Base-by-base conservation (phyloP, 441 rosid species). In the Erodium chrysanthum region DNA sequence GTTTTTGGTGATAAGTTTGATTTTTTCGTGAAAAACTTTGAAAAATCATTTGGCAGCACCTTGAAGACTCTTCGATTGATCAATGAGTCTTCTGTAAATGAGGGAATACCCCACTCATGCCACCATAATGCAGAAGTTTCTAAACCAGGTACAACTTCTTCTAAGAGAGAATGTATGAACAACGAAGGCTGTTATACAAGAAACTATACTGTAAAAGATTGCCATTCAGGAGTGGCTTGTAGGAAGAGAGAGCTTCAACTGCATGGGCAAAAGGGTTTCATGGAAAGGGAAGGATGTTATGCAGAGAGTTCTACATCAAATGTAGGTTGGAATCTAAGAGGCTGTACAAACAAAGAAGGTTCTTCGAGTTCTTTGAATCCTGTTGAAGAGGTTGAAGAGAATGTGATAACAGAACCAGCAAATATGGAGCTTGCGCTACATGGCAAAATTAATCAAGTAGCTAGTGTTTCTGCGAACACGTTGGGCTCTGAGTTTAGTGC, bases 31-130 rank as follows among this genome's bases (percentile, higher is more conserved):
- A 73, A 78, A 35, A 92, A 84, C 78, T 92, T 95, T 54, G 92
- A 95, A 83, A 87, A 72, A 77, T 91, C 96, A 63, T 92, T 92
- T 60, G 85, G 86, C 58, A 86, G 90, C 80, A 90, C 94, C 70
- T 74, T 92, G 79, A 88, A 78, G 84, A 88, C 94, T 44, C 96
- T 88, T 56, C 84, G 85, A 68, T 71, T 83, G 81, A 85, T 84
- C 63, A 86, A 81, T 37, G 85, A 83, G 23, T 82, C 89, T 64
- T 68, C 86, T 6, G 10, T 60, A 25, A 74, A 75, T 61, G 75
- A 66, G 58, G 73, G 64, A 54, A 66, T 29, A 20, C 66, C 20
- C 70, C 66, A 62, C 42, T 69, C 69, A 35, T 71, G 74, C 54
- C 66, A 63, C 64, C 79, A 67, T 14, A 69, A 81, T 66, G 72